Percentiles rank a stretch among this genome's conserved stretches.
Evolutionary conservation across 2,329 filamentous ascomycete genomes (phyloP).

Genomic region (Pezicula carpinea): DNA sequence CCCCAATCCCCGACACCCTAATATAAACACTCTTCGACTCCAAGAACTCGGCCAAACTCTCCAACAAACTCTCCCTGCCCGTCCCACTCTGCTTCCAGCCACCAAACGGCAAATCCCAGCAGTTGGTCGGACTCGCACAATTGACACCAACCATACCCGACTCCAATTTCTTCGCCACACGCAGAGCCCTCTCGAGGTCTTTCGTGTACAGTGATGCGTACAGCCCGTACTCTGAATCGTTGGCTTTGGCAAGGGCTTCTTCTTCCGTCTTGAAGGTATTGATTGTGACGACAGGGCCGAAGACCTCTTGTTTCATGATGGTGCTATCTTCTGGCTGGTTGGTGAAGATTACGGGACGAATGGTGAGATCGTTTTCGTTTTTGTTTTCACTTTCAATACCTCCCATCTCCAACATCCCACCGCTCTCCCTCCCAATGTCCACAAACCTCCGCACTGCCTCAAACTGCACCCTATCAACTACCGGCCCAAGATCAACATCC

Average conservation of each 20-base stretch:
- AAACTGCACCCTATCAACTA: slow-evolving; percentile 39
- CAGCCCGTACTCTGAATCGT: slow-evolving; percentile 58
- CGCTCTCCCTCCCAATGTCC: slow-evolving; percentile 34
- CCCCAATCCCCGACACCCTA: slow-evolving; percentile 7
- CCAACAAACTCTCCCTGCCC: slow-evolving; percentile 67
- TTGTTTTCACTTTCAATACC: slow-evolving; percentile 25
- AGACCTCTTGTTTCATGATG: slow-evolving; percentile 67
- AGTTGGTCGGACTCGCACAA: slow-evolving; percentile 28
- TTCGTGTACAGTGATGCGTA: slow-evolving; percentile 60
- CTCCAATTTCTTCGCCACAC: slow-evolving; percentile 56
- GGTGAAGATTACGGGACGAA: slow-evolving; percentile 64
- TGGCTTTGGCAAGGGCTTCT: slow-evolving; percentile 51
- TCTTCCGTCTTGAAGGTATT: slow-evolving; percentile 63
- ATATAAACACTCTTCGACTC: slow-evolving; percentile 11
- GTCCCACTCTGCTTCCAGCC: slow-evolving; percentile 73
- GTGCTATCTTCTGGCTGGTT: slow-evolving; percentile 62
- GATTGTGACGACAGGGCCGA: slow-evolving; percentile 63
- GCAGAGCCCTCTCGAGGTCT: slow-evolving; percentile 59
- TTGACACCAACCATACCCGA: slow-evolving; percentile 38
- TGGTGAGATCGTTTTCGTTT: slow-evolving; percentile 56
- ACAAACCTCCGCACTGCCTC: slow-evolving; percentile 38
- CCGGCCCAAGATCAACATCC: slow-evolving; percentile 39
- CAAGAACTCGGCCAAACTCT: slow-evolving; percentile 9
- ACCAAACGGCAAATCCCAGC: slow-evolving; percentile 45
- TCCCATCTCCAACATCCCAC: slow-evolving; percentile 31